phyloP scores from a whole-genome alignment of 129 eudicot species.

The Centaurea solstitialis region DNA sequence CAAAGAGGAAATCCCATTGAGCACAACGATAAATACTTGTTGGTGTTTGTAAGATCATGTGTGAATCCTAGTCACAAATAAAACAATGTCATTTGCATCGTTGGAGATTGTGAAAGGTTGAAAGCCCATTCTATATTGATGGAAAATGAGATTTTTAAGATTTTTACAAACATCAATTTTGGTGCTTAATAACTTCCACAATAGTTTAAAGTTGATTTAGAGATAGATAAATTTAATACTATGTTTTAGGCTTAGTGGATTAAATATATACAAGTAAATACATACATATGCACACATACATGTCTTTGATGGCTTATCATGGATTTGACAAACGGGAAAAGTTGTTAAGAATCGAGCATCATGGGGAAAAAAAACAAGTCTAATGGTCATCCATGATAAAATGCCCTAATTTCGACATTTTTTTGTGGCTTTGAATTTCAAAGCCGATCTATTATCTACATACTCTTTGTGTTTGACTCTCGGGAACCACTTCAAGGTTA shows the following conservation, averaged over 20 bases:
- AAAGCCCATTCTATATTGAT: background rate
- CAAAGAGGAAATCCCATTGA: too few relatives aligned
- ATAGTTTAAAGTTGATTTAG: background rate
- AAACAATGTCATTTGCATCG: background rate
- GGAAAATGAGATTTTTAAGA: background rate
- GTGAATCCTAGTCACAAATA: too few relatives aligned
- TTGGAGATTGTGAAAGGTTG: background rate
- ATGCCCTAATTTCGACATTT: constrained; percentile 7
- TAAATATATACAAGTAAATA: background rate
- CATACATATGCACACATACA: background rate
- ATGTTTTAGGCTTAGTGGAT: background rate
- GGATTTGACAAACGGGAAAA: background rate
- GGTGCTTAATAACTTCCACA: too few relatives aligned
- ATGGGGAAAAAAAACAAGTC: background rate
- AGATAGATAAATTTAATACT: background rate
- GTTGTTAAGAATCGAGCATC: background rate
- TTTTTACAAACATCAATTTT: background rate
- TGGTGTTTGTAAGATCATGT: too few relatives aligned
- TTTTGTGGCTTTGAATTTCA: constrained; percentile 11
- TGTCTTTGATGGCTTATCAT: background rate
- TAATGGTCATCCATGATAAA: background rate
- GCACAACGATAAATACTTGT: too few relatives aligned
- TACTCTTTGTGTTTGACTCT: constrained; percentile 20
- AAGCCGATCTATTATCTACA: constrained; percentile 5
- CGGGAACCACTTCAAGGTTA: background rate